Conservation (phyloP, 345 rosid genomes). For the Eucalyptus cloeziana region DNA sequence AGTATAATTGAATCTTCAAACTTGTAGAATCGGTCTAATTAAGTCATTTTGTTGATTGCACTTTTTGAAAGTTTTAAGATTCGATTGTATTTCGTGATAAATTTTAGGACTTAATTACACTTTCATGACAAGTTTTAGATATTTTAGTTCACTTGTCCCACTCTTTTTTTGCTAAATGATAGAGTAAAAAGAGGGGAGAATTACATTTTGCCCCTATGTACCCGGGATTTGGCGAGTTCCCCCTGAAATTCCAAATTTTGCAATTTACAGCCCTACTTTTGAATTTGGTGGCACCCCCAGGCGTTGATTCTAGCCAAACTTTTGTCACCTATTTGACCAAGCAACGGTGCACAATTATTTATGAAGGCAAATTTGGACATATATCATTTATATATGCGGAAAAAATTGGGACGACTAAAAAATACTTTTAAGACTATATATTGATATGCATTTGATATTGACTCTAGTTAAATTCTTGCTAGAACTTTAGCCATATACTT, state of each 20-base stretch:
- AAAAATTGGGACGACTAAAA: not conserved
- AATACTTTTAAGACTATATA: not conserved
- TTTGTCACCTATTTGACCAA: not conserved
- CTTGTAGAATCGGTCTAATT: no score
- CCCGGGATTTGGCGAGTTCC: not conserved
- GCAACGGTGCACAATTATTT: not conserved
- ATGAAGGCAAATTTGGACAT: not conserved
- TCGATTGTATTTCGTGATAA: accelerated
- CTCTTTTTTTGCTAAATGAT: not conserved
- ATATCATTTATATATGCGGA: not conserved
- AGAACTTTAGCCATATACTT: not conserved
- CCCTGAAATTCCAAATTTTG: not conserved
- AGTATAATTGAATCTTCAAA: no score
- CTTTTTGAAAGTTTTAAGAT: no score
- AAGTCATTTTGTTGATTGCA: accelerated
- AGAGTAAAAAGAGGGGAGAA: not conserved
- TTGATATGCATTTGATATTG: not conserved
- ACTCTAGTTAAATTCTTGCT: not conserved
- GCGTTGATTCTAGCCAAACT: not conserved
- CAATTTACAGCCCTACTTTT: not conserved
- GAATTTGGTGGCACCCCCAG: not conserved
- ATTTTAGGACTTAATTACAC: not conserved
- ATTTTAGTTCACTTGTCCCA: not conserved
- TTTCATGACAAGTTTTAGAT: no score
- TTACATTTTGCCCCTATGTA: not conserved